Evolutionary conservation across 257 asterid species (phyloP).

Genomic region (Ballota nigra): DNA sequence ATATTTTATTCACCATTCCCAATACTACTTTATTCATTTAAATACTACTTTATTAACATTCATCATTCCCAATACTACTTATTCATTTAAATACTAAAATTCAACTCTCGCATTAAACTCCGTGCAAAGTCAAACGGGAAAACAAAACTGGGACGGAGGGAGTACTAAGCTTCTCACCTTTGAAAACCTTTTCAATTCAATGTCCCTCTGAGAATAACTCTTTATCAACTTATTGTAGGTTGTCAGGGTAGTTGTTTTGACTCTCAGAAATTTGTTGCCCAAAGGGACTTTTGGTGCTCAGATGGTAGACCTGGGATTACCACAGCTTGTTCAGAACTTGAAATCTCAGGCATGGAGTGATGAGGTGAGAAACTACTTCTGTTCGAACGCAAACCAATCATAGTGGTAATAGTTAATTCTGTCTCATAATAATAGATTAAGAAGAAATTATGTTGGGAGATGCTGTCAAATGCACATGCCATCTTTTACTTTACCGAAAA

Average conservation of each 20-base stretch:
- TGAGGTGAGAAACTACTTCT: constrained; percentile 50
- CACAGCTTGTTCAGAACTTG: constrained; percentile 70
- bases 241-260: constrained; percentile 79
- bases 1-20: too few relatives aligned
- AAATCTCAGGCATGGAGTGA: constrained; percentile 94
- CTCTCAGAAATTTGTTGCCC: constrained; percentile 63
- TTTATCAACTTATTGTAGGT: constrained; percentile 44
- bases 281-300: constrained; percentile 79
- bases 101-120: too few relatives aligned
- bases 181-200: not conserved
- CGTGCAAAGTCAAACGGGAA: too few relatives aligned
- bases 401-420: not conserved
- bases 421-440: not conserved
- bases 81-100: too few relatives aligned
- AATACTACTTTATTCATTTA: too few relatives aligned
- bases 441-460: not conserved
- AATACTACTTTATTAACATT: too few relatives aligned
- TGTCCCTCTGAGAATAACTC: not conserved
- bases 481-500: not conserved
- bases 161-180: not conserved
- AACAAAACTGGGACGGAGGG: too few relatives aligned
- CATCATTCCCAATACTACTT: too few relatives aligned
- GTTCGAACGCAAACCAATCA: not conserved
- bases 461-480: not conserved
- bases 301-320: constrained; percentile 74